Base-by-base conservation (phyloP, 768 basidiomycete species). In the Tephrocybe sp. region DNA sequence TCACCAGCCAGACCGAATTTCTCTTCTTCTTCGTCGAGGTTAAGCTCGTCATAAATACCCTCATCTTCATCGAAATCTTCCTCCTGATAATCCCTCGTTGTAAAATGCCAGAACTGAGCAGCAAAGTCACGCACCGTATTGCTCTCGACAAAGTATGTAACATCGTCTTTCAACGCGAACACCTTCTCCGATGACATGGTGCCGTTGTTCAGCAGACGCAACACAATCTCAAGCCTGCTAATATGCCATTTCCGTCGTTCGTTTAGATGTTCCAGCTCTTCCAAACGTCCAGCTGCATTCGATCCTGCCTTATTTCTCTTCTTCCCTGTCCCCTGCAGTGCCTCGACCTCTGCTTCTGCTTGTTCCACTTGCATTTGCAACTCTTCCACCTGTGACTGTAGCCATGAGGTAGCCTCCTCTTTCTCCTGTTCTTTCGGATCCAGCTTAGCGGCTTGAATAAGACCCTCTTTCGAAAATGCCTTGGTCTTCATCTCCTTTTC, bases 401-500 rank as follows among this genome's bases (percentile, higher is more conserved):
- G 76, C 93, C 96, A 98, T 49, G 81, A 71, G 13, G 83, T 87
- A 11, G 87, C 83, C 62, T 98, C 96, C 59, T 87, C 79, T 70
- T 98, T 98, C 71, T 95, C 93, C 73, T 97, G 93, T 51, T 96
- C 93, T 65, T 92, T 94, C 48, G 97, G 97, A 70, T 98, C 97
- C 19, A 98, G 84, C 63, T 91, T 93, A 33, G 92, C 82, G 10
- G 93, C 92, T 53, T 94, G 92, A 54, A 88, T 97, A 36, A 99
- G 78, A 36, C 97, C 97, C 70, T 98, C 97, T 65, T 98, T 99
- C 16, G 95, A 98, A 72, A 98, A 99, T 0, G 97, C 97, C 69
- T 99, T 99, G 52, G 97, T 98, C 80, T 99, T 99, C 96, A 98
- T 98, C 73, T 99, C 97, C 76, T 98, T 99, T 75, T 99, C 97